Evolutionary conservation across 805 yeast genomes (phyloP).

Genomic region (Starmera caribaea): DNA sequence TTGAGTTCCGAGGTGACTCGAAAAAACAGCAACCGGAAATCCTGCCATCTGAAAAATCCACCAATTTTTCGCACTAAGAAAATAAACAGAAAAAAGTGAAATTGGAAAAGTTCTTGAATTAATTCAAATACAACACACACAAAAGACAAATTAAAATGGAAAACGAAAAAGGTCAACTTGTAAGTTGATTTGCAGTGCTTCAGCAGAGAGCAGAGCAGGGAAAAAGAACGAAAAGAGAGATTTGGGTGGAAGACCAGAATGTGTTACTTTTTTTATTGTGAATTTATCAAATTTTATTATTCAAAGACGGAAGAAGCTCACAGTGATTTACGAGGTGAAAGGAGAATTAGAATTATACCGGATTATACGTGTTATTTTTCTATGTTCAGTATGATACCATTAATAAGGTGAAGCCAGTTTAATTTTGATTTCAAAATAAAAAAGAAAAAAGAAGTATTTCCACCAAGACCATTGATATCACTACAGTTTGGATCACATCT

Average conservation of each 20-base stretch:
- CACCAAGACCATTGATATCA: not conserved
- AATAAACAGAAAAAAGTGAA: conserved; percentile 1
- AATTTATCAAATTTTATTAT: too few species aligned
- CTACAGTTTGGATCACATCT: not conserved
- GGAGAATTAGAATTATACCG: too few species aligned
- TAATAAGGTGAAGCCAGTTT: too few species aligned
- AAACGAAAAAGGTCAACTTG: conserved; percentile 99
- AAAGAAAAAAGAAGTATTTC: not conserved
- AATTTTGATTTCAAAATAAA: too few species aligned
- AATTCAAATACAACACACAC: not conserved
- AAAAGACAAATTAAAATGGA: conserved; percentile 66
- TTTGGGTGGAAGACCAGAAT: too few species aligned
- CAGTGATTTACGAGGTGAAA: too few species aligned
- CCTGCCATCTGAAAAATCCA: too few species aligned
- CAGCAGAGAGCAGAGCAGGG: not conserved
- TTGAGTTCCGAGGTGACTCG: not conserved
- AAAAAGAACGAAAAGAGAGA: not conserved
- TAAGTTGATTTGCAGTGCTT: conserved; percentile 39
- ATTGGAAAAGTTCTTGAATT: not conserved
- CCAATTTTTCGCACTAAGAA: too few species aligned
- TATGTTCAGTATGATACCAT: too few species aligned
- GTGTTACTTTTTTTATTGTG: too few species aligned
- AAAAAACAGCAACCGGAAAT: not conserved
- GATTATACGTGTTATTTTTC: too few species aligned
- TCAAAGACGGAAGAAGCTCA: too few species aligned